Base-by-base conservation (phyloP, 2,329 filamentous ascomycete species). In the Penicillium sp. region DNA sequence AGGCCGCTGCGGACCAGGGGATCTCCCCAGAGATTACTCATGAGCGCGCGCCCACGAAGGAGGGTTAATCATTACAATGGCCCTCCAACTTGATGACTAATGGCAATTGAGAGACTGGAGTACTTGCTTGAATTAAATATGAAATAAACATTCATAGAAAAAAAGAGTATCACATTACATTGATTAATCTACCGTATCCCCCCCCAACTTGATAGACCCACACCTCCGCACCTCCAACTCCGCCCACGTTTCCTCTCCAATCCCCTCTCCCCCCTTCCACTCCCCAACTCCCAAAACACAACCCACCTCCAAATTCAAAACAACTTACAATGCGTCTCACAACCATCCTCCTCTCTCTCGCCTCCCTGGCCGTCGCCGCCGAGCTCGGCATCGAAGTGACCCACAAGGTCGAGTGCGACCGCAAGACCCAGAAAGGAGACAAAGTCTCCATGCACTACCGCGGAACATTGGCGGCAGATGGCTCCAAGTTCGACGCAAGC, bases 391-490 rank as follows among this genome's bases (percentile, higher is more conserved):
- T 96, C 73, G 86, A 96, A 64, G 86, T 90, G 64, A 90, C 87
- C 51, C 82, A 86, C 57, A 80, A 84, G 26, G 89, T 90, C 62
- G 85, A 91, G 65, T 97, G 93, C 81, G 85, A 86, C 50, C 88
- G 91, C 75, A 93, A 90, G 80, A 90, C 86, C 16, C 70, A 84
- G 70, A 85, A 83, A 60, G 91, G 91, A 64, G 93, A 97, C 79
- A 86, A 81, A 62, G 86, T 97, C 71, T 81, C 87, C 54, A 91
- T 97, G 69, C 92, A 97, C 80, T 97, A 98, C 82, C 84, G 84
- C 55, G 93, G 93, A 67, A 95, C 89, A 1, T 84, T 97, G 31
- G 83, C 86, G 60, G 79, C 80, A 51, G 85, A 86, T 63, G 93
- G 92, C 68, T 81, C 84, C 59, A 81, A 95, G 73, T 98, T 98